Conservation (phyloP, 1,284 basidiomycete genomes). For the Porogramme epimiltina region DNA sequence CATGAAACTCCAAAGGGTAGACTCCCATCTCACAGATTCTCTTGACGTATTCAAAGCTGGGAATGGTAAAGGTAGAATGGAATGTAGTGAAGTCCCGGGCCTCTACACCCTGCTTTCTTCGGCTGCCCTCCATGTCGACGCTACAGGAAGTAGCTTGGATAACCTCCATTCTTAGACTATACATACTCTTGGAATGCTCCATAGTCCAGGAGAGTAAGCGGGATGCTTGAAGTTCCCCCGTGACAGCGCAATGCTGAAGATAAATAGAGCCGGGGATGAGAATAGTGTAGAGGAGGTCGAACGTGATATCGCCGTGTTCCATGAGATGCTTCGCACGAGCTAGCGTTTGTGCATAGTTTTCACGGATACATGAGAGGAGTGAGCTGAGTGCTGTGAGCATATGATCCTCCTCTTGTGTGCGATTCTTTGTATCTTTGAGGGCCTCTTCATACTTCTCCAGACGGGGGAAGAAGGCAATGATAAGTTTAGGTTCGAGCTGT, state of each 20-base stretch:
- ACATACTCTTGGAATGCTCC: constrained; percentile 49
- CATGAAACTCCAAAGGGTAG: constrained; percentile 53
- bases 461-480: constrained; percentile 51
- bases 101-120: no score
- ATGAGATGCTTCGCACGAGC: constrained; percentile 45
- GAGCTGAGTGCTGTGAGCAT: constrained; percentile 41
- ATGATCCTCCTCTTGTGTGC: constrained; percentile 40
- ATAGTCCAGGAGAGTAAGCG: constrained; percentile 38
- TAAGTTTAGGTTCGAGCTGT: constrained; percentile 52
- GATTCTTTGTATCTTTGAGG: constrained; percentile 37
- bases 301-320: constrained; percentile 55
- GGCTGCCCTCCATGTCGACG: no score
- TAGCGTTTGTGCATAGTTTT: constrained; percentile 51
- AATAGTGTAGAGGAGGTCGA: constrained; percentile 45
- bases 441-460: constrained; percentile 46
- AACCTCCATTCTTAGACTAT: no score
- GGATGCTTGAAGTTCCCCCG: constrained; percentile 46
- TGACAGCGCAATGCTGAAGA: constrained; percentile 11
- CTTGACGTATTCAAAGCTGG: constrained; percentile 12
- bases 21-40: constrained; percentile 50
- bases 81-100: no score
- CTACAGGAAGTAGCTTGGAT: no score
- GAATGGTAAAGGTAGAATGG: no score
- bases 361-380: constrained; percentile 40
- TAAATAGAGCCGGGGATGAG: constrained; percentile 12